A percentile compares a stretch with the other conserved stretches of the same genome.
These are phyloP conservation scores for Pseudogymnoascus sp. DNA, from an alignment of 2,329 filamentous ascomycete species.

Conservation along the genomic window DNA sequence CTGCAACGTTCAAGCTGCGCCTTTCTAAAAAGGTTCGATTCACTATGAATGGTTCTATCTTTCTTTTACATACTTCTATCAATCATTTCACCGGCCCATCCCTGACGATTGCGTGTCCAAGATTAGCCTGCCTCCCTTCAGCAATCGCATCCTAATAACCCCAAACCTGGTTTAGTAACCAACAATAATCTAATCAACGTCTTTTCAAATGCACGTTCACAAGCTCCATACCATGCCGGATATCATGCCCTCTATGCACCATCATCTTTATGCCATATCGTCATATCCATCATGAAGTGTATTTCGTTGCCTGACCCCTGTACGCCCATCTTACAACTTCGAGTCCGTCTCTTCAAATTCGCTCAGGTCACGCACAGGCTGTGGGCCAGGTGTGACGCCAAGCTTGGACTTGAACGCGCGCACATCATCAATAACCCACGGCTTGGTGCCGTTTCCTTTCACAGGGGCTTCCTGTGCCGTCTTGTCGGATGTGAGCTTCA, in stretches of 20 bases:
- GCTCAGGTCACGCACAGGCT: slow-evolving; percentile 63
- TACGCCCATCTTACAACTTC: slow-evolving; percentile 56
- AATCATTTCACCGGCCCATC: background rate
- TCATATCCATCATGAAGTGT: slow-evolving; percentile 1
- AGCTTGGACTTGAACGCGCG: slow-evolving; percentile 71
- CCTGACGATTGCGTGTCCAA: background rate
- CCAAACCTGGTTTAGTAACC: background rate
- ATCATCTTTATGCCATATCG: background rate
- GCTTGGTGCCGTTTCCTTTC: slow-evolving; percentile 40
- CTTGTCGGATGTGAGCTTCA: slow-evolving; percentile 25
- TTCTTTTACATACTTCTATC: slow-evolving; percentile 8
- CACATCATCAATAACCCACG: slow-evolving; percentile 66
- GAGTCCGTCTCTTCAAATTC: slow-evolving; percentile 80
- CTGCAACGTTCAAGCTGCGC: background rate
- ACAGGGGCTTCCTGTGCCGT: slow-evolving; percentile 13
- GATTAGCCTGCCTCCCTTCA: background rate
- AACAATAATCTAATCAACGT: background rate
- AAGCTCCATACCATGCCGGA: slow-evolving; percentile 3
- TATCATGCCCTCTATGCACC: slow-evolving; percentile 4
- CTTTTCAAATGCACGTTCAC: background rate
- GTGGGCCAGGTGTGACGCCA: slow-evolving; percentile 62
- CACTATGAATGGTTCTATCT: background rate
- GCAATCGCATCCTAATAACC: background rate
- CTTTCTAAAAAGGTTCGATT: background rate
- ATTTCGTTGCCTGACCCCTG: background rate